These are phyloP conservation scores for Trichoderma sp. DNA, from an alignment of 2,329 filamentous ascomycete genomes.

Conservation along the genomic window DNA sequence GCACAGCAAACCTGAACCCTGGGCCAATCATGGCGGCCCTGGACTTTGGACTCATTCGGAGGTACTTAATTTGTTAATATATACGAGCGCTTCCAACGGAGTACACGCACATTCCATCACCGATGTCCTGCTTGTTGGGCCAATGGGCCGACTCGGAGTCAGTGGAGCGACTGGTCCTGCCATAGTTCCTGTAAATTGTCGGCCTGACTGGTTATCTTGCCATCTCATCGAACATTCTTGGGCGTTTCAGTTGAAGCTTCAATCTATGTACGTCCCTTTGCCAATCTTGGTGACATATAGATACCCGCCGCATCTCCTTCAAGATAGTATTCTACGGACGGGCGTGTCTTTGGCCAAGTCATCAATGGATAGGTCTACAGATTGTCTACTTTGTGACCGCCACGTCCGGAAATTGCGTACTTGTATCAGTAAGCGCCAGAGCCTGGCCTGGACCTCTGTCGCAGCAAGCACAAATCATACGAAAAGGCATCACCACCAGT, in stretches of 20 bases:
- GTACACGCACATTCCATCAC: neutral
- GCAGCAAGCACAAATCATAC: neutral
- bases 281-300: neutral
- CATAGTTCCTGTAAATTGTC: slow-evolving; percentile 3
- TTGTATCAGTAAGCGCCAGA: neutral
- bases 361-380: neutral
- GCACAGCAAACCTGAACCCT: neutral
- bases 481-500: neutral
- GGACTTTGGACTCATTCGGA: neutral
- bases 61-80: neutral
- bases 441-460: neutral
- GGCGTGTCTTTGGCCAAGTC: neutral
- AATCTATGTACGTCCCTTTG: neutral
- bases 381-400: neutral
- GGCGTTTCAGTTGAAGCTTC: slow-evolving; percentile 12
- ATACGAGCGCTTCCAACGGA: neutral
- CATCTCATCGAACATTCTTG: neutral
- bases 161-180: slow-evolving; percentile 15
- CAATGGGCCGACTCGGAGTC: neutral
- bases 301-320: neutral
- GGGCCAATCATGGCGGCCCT: neutral
- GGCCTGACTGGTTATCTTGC: neutral
- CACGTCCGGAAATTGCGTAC: neutral
- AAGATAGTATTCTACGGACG: neutral
- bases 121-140: neutral